phyloP scores from a whole-genome alignment of 306 rosid species.

The Vigna radiata region DNA sequence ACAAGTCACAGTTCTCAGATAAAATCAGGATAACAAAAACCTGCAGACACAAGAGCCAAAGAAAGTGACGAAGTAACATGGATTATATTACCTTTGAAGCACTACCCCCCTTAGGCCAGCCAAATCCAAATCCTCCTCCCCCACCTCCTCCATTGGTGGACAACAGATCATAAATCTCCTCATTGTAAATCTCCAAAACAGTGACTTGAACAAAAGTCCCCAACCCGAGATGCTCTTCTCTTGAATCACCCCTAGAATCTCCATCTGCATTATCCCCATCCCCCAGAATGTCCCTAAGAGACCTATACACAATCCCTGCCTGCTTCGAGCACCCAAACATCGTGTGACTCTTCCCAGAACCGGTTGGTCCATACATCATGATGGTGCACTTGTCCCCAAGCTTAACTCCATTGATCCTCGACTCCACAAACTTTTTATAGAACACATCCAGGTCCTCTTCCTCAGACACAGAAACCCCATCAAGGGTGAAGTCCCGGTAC shows the following conservation, averaged over 20 bases:
- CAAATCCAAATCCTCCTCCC: constrained; percentile 81
- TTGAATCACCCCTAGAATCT: constrained; percentile 45
- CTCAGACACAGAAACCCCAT: constrained; percentile 90
- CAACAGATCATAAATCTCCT: constrained; percentile 92
- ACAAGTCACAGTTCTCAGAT: constrained; percentile 2
- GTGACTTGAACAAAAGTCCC: constrained; percentile 92
- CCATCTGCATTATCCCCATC: constrained; percentile 46
- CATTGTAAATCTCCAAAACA: constrained; percentile 95
- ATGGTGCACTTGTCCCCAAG: constrained; percentile 91
- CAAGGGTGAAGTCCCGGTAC: constrained; percentile 91
- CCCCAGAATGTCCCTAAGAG: constrained; percentile 89
- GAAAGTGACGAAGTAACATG: neutral
- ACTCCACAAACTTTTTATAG: constrained; percentile 74
- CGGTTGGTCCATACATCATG: constrained; percentile 99
- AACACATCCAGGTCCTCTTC: constrained; percentile 77
- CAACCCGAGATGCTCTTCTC: constrained; percentile 44
- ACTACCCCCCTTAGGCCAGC: constrained; percentile 88
- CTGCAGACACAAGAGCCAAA: neutral
- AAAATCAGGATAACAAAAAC: neutral
- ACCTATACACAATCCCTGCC: constrained; percentile 90
- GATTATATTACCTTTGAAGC: constrained; percentile 70
- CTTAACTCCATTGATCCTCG: constrained; percentile 79
- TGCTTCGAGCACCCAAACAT: constrained; percentile 92
- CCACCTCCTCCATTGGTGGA: constrained; percentile 64
- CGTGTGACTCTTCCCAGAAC: constrained; percentile 96